Evolutionary conservation across 176 grass and related monocot genomes (phyloP), one percentile per base, ranked within the genome.

Genomic region (Pharus latifolius): DNA sequence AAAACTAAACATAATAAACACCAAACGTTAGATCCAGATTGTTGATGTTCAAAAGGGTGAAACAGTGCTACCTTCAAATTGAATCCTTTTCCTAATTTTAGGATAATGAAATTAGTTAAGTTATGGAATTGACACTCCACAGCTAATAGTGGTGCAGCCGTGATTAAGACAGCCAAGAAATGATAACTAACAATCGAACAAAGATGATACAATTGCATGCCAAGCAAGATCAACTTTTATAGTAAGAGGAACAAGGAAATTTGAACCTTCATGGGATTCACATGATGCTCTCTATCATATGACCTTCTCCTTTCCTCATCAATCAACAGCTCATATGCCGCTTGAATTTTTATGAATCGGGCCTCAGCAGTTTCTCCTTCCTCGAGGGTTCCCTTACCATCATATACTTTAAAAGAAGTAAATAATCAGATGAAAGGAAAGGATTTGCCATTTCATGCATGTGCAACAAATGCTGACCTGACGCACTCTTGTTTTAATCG

Each of bases 291-390:
- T 79, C 70, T 90, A 35, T 99, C 95, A 67, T 94, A 99, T 63
- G 78, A 28, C 29, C 19, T 73, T 82, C 87, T 90, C 77, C 91
- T 91, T 70, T 88, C 87, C 22, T 78, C 63, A 64, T 99, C 95
- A 68, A 94, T 84, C 72, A 99, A 67, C 40, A 94, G 84, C 64
- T 99, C 95, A 88, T 99, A 99, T 49, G 95, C 95, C 64, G 87
- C 95, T 94, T 99, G 95, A 43, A 99, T 99, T 93, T 99, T 94
- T 57, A 99, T 99, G 78, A 94, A 99, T 47, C 95, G 95, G 34
- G 95, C 71, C 80, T 88, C 84, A 42, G 95, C 81, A n/a, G 90
- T 94, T 87, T 99, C 95, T 31, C 90, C 95, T 86, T 94, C 75
- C 58, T 91, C 90, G 60, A 99, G 90, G 22, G 84, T 86, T 66